Conservation (phyloP, 202 grass and related monocot genomes). For the Panicum virgatum region DNA sequence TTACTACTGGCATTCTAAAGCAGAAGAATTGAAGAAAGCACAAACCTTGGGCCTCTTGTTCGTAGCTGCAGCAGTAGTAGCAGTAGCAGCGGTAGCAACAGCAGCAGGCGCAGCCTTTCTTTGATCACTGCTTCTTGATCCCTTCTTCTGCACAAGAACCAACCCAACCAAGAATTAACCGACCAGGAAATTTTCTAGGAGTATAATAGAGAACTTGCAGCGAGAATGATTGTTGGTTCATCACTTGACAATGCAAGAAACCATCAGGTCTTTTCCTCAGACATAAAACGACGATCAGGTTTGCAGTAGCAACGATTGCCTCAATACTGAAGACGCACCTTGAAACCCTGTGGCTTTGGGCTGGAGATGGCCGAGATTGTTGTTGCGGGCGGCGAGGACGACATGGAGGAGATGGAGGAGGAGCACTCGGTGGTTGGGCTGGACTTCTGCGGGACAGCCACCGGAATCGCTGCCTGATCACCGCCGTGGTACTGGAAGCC, state of each 20-base stretch:
- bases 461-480: background rate
- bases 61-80: background rate
- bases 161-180: background rate
- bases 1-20: slow-evolving; percentile 29
- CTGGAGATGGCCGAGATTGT: slow-evolving; percentile 37
- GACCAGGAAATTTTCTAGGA: background rate
- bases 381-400: slow-evolving; percentile 63
- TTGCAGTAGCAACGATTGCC: background rate
- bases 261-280: background rate
- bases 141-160: slow-evolving; percentile 63
- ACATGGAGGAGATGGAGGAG: slow-evolving; percentile 80
- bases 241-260: slow-evolving; percentile 17
- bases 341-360: slow-evolving; percentile 38
- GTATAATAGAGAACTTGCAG: background rate
- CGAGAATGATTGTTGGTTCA: background rate
- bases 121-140: slow-evolving; percentile 36
- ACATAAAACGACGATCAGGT: background rate
- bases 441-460: slow-evolving; percentile 52
- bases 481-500: slow-evolving; percentile 40
- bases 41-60: slow-evolving; percentile 74
- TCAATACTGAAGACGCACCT: background rate
- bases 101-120: slow-evolving; percentile 41
- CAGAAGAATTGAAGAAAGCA: slow-evolving; percentile 24
- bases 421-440: slow-evolving; percentile 61
- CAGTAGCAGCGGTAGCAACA: background rate